A percentile compares a stretch with the other conserved stretches of the same genome.
phyloP scores from a whole-genome alignment of 495 filamentous ascomycete species.

The Penicillium cinerascens region DNA sequence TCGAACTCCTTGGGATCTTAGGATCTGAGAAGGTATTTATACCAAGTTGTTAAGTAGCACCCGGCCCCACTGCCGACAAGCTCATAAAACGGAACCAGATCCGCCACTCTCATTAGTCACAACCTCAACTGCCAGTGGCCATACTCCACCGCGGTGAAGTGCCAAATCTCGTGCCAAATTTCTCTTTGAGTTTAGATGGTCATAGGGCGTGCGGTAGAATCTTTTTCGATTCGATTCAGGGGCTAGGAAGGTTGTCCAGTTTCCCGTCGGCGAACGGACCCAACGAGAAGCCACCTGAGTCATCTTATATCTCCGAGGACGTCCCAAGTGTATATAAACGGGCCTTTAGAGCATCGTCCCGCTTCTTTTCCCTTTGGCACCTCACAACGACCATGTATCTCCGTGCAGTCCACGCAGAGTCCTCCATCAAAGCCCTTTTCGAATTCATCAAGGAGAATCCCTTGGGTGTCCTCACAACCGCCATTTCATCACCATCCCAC shows the following conservation, averaged over 20 bases:
- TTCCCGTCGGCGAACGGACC: constrained; percentile 1
- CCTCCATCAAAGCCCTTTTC: constrained; percentile 34
- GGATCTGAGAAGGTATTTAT: background rate
- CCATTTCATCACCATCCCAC: constrained; percentile 42
- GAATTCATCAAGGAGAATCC: constrained; percentile 51
- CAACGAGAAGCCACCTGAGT: constrained; percentile 1
- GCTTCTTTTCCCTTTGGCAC: background rate
- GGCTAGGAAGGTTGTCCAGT: background rate
- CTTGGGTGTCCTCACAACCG: constrained; percentile 54
- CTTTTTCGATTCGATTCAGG: background rate
- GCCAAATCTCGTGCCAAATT: background rate
- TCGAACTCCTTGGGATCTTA: background rate
- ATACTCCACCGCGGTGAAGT: too few species aligned
- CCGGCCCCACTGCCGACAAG: constrained; percentile 24
- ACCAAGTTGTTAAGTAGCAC: background rate
- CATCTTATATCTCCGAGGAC: background rate
- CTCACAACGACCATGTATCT: constrained; percentile 43
- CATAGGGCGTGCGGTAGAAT: background rate
- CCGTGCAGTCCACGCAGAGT: constrained; percentile 45
- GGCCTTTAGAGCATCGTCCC: background rate
- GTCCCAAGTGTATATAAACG: constrained; percentile 1
- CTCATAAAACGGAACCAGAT: constrained; percentile 20
- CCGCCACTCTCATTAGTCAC: constrained; percentile 1
- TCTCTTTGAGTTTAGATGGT: background rate
- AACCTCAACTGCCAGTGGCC: background rate